Conservation (phyloP, 2,329 filamentous ascomycete genomes). For the Byssoonygena ceratinophila region DNA sequence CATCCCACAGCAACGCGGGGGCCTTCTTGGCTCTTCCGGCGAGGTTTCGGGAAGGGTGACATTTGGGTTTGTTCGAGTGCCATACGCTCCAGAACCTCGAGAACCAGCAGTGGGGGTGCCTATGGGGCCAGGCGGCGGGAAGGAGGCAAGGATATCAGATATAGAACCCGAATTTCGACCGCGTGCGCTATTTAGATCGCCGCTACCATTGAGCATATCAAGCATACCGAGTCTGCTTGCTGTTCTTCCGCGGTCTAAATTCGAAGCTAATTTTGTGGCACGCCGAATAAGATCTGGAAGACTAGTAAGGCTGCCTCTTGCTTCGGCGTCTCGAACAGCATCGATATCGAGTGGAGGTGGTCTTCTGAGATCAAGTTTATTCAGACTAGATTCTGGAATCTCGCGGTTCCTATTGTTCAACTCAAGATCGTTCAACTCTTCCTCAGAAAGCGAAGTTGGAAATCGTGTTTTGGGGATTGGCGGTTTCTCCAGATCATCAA, state of each 20-base stretch:
- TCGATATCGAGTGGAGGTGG: conserved; percentile 74
- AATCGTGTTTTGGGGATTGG: conserved; percentile 22
- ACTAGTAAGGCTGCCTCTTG: conserved; percentile 81
- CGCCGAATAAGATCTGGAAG: conserved; percentile 81
- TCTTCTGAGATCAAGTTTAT: conserved; percentile 29
- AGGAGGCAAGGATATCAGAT: conserved; percentile 55
- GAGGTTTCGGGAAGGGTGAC: conserved; percentile 11
- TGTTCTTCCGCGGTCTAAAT: conserved; percentile 71
- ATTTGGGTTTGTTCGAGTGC: conserved; percentile 22
- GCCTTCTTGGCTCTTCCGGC: conserved; percentile 21
- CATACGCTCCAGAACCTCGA: conserved; percentile 23
- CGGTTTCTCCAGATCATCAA: conserved; percentile 27
- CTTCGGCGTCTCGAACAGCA: conserved; percentile 68
- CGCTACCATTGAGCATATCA: conserved; percentile 35
- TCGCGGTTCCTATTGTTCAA: conserved; percentile 20
- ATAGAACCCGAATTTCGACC: conserved; percentile 44
- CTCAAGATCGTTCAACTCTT: conserved; percentile 16
- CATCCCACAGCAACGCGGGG: conserved; percentile 70
- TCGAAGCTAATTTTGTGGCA: conserved; percentile 74
- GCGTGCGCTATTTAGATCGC: conserved; percentile 22
- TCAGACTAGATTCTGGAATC: conserved; percentile 29
- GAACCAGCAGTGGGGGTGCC: conserved; percentile 34
- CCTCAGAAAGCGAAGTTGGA: conserved; percentile 4
- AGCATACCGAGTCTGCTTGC: conserved; percentile 48
- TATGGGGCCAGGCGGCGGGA: conserved; percentile 47